These are phyloP conservation scores for Lactarius sp. DNA, from an alignment of 768 basidiomycete genomes.

Conservation along the genomic window DNA sequence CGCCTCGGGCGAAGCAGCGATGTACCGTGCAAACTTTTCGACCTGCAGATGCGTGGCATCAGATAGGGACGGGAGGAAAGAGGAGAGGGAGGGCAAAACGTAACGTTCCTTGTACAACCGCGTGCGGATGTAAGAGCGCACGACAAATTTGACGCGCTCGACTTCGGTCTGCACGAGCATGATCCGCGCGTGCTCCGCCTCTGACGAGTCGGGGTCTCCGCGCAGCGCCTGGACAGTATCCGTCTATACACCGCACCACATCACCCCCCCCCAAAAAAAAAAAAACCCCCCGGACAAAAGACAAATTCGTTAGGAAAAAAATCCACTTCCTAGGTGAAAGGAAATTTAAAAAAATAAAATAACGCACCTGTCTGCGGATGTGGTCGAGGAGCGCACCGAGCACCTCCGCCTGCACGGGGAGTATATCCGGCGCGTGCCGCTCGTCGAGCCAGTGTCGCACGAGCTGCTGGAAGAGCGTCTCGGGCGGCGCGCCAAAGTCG, in stretches of 20 bases:
- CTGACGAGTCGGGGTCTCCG: conserved; percentile 76
- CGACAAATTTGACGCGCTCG: conserved; percentile 89
- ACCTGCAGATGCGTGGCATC: conserved; percentile 47
- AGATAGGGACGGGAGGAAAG: not conserved
- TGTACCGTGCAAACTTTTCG: conserved; percentile 80
- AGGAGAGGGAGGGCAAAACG: not conserved
- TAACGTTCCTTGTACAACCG: conserved; percentile 62
- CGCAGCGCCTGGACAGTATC: conserved; percentile 72
- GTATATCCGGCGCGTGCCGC: conserved; percentile 72
- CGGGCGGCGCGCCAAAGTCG: conserved; percentile 31
- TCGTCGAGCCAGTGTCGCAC: conserved; percentile 87
- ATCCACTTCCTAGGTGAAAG: not conserved
- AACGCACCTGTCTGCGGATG: conserved; percentile 72
- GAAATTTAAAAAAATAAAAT: not conserved
- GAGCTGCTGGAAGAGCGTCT: conserved; percentile 62
- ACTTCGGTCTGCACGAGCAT: conserved; percentile 93
- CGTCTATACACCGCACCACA: conserved; percentile 44
- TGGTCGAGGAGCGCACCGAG: conserved; percentile 66
- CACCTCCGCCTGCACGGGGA: conserved; percentile 67
- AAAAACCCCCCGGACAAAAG: too few relatives aligned
- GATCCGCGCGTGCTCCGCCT: conserved; percentile 90
- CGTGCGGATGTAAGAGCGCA: conserved; percentile 84
- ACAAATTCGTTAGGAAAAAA: not conserved
- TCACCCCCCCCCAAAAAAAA: not conserved
- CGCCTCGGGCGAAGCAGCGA: conserved; percentile 61